A percentile compares a stretch with the other conserved stretches of the same genome.
phyloP scores from a whole-genome alignment of 1,284 basidiomycete genomes.

The Tilletiaria anomala region DNA sequence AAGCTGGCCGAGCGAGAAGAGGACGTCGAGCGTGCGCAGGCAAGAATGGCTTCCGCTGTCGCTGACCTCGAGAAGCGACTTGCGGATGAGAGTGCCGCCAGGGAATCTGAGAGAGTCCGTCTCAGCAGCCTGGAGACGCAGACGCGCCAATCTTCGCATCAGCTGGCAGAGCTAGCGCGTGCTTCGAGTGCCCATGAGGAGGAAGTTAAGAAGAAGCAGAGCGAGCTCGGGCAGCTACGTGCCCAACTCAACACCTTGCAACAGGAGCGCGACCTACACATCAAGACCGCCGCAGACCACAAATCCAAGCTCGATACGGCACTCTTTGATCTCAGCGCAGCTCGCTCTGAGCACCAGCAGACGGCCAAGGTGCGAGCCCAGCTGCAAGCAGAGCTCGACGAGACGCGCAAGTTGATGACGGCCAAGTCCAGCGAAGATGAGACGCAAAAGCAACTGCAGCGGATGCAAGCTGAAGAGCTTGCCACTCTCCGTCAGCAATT shows the following conservation, averaged over 20 bases:
- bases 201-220: constrained; percentile 65
- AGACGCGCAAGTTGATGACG: constrained; percentile 53
- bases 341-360: constrained; percentile 51
- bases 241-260: constrained; percentile 49
- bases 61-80: constrained; percentile 9
- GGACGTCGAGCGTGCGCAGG: constrained; percentile 59
- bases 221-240: constrained; percentile 52
- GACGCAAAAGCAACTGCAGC: constrained; percentile 66
- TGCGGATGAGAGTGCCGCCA: no score
- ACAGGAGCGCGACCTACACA: constrained; percentile 37
- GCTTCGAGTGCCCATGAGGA: constrained; percentile 63
- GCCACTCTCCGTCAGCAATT: constrained; percentile 57
- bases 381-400: constrained; percentile 7
- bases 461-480: constrained; percentile 74
- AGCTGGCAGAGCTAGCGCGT: constrained; percentile 61
- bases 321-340: constrained; percentile 52
- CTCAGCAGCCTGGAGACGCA: constrained; percentile 21
- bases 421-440: constrained; percentile 76
- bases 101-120: constrained; percentile 14
- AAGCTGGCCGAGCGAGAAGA: constrained; percentile 63
- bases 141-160: constrained; percentile 51
- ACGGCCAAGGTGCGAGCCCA: constrained; percentile 40
- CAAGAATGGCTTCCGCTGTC: constrained; percentile 56
- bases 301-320: constrained; percentile 57
- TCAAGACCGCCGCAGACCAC: constrained; percentile 50